Evolutionary conservation across 2,329 filamentous ascomycete species (phyloP), one percentile per base, ranked within the genome.

Genomic region (Helminthosporium solani): DNA sequence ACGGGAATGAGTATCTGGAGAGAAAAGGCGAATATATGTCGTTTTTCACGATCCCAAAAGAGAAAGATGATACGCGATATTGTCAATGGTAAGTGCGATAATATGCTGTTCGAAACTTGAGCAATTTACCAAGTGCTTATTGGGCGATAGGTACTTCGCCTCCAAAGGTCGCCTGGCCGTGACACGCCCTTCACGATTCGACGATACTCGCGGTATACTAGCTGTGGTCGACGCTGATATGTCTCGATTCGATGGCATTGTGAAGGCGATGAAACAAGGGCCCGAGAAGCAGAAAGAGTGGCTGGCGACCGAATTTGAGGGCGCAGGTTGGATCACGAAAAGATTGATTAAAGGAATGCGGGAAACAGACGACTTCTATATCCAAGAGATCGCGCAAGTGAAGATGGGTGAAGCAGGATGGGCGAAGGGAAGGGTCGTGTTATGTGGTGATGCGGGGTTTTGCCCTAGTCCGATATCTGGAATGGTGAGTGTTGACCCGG

Each of bases 281-380:
- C 44, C 46, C 7, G 34, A 56, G 16, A 51, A 42, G 19, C 48
- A 65, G 37, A 56, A 62, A 50, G 44, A 37, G n/a, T 58, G 60
- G 57, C 48, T 60, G 16, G 56, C 49, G 21, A 52, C 48, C 3
- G 48, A 59, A 7, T 74, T 71, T 31, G 47, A 56, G 1, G 68
- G 61, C 15, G 67, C 65, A 0, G 73, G 73, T 1, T 75, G 71
- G 65, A 50, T 72, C 44, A 54, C 57, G 0, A 60, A 70, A 3
- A 61, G 70, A 0, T 57, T 73, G 2, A 38, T 77, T 0, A 49
- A 63, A 7, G 72, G 57, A 1, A 73, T 78, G 71, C 55, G 66
- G 23, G 57, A 56, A 1, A 57, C 68, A 0, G 54, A 71, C 0
- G 70, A 78, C 45, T 77, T 75, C 51, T 78, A 78, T 54, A 72